Evolutionary conservation across 352 stramenopile species (phyloP).

Genomic region (Phytophthora brassicae): DNA sequence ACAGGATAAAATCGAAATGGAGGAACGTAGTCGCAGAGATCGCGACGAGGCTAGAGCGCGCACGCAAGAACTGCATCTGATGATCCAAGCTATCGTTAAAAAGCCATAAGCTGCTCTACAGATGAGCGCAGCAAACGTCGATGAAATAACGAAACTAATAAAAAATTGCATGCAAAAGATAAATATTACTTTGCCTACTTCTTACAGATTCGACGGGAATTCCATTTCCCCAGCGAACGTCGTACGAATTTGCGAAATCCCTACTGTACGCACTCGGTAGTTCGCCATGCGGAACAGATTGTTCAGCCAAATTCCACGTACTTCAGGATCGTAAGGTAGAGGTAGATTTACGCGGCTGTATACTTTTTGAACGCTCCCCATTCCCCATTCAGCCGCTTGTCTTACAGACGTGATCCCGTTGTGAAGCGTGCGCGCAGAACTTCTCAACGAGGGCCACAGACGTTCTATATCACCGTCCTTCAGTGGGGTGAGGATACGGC

Average conservation of each 20-base stretch:
- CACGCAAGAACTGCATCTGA: not conserved
- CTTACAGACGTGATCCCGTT: constrained; percentile 1
- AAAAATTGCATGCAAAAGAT: no score
- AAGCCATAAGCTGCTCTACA: not conserved
- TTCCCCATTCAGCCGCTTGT: not conserved
- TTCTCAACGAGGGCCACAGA: not conserved
- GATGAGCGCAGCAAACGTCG: no score
- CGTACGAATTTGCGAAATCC: not conserved
- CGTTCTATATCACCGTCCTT: not conserved
- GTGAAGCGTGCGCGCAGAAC: not conserved
- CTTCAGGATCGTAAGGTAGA: not conserved
- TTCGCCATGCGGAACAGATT: no score
- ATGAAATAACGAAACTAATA: no score
- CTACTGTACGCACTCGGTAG: no score
- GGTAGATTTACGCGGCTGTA: not conserved
- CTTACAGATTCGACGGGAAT: not conserved
- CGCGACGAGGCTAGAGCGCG: not conserved
- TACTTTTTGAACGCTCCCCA: not conserved
- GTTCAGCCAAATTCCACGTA: not conserved
- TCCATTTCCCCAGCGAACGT: constrained; percentile 2
- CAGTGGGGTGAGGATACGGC: no score
- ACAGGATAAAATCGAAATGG: no score
- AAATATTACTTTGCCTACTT: no score
- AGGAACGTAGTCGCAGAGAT: not conserved
- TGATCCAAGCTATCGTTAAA: not conserved